Conservation (phyloP, 2,329 filamentous ascomycete genomes). For the Clathrospora elynae region DNA sequence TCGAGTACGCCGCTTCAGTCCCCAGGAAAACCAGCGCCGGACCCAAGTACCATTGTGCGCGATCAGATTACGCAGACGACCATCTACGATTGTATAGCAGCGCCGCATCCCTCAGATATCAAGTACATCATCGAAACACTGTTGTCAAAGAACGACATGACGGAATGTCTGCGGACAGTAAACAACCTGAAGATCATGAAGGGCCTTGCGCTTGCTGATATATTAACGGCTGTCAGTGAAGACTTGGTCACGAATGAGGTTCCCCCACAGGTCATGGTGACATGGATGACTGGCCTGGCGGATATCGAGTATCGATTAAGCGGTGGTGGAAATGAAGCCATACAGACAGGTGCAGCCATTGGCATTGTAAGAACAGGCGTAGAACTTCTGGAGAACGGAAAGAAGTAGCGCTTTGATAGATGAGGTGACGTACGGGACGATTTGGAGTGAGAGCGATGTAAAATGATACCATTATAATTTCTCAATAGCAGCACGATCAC, state of each 20-base stretch:
- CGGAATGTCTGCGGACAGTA: conserved; percentile 83
- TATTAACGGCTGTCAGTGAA: conserved; percentile 83
- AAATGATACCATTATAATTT: conserved; percentile 15
- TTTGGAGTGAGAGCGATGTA: neutral
- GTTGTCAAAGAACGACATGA: conserved; percentile 83
- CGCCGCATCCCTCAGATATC: conserved; percentile 88
- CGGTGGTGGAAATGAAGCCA: conserved; percentile 80
- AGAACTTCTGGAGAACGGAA: conserved; percentile 62
- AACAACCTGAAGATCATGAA: conserved; percentile 84
- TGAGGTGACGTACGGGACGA: neutral
- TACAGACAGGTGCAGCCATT: conserved; percentile 92
- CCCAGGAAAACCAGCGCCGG: conserved; percentile 53
- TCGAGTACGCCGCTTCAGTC: conserved; percentile 70
- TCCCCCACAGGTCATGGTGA: conserved; percentile 81
- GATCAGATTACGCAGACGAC: conserved; percentile 89
- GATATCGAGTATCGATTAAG: conserved; percentile 92
- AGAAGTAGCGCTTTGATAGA: conserved; percentile 17
- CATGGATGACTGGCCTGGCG: conserved; percentile 88
- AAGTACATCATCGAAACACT: conserved; percentile 82
- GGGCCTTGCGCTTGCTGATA: conserved; percentile 89
- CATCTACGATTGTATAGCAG: conserved; percentile 97
- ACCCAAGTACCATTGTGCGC: conserved; percentile 67
- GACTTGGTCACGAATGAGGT: conserved; percentile 84
- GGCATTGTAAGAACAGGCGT: conserved; percentile 86
- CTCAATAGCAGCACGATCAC: conserved; percentile 2